Base-by-base conservation (phyloP, 306 rosid genomes). In the Astragalus glycyphyllos region DNA sequence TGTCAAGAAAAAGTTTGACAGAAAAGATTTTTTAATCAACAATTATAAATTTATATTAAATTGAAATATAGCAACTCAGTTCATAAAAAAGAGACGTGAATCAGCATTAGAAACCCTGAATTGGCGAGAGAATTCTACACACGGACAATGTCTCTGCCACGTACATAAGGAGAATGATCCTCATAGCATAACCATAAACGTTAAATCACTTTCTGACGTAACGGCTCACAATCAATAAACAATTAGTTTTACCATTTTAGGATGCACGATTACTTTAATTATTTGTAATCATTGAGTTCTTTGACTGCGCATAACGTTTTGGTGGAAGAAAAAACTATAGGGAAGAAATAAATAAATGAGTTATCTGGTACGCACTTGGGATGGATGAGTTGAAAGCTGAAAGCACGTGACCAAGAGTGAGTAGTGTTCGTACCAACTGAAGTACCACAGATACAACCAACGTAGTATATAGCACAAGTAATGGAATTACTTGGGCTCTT, bases 321-420 rank as follows among this genome's bases (percentile, higher is more conserved):
- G 48, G 48, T 26, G 31, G 1, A n/a, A n/a, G 4, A 26, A 26
- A 26, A 26, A 26, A 26, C 31, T 26, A 26, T 26, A 26, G 31
- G 31, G 31, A 26, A 26, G 3, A 26, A 26, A 26, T 26, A 26
- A 26, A 26, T 26, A 26, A 26, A 26, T 26, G 31, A 26, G 31
- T 26, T 26, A 20, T 2, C 31, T 26, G 45, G 2, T 40, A 40
- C 8, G 41, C 58, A 69, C 51, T 55, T 15, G 64, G 69, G 47
- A 26, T 1, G 1, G 29, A 40, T 58, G 77, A 69, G 58, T 54
- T 1, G 32, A 49, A 66, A 65, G 68, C 41, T n/a, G 32, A 45
- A 31, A 9, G 66, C 84, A 80, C 81, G 81, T 80, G 84, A 80
- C 56, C 55, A 5, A n/a, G 13, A 15, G 20, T 66, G 2, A 1